A percentile compares a stretch with the other conserved stretches of the same genome.
These are phyloP conservation scores for Cyberlindnera xylosilytica DNA, from an alignment of 805 yeast species.

Conservation along the genomic window DNA sequence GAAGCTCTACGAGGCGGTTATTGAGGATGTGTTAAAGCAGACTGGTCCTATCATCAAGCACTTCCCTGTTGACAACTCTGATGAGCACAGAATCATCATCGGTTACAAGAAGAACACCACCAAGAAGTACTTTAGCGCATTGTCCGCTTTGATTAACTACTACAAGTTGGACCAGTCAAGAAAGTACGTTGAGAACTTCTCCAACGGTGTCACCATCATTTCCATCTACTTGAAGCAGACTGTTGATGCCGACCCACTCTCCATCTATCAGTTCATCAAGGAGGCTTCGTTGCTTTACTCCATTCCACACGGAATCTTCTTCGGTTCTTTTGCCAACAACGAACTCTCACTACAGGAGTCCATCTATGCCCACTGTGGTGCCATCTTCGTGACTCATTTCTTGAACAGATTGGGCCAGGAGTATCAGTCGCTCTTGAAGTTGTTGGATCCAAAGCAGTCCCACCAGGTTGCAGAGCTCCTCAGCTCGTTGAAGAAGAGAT, in stretches of 20 bases:
- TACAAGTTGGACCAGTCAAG: conserved; percentile 82
- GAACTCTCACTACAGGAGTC: conserved; percentile 90
- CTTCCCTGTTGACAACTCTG: conserved; percentile 71
- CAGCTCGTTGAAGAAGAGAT: conserved; percentile 76
- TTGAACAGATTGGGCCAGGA: conserved; percentile 92
- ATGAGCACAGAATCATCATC: conserved; percentile 83
- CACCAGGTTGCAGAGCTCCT: conserved; percentile 71
- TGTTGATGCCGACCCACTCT: conserved; percentile 52
- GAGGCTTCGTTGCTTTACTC: conserved; percentile 92
- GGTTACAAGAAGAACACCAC: conserved; percentile 85
- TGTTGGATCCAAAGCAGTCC: conserved; percentile 60
- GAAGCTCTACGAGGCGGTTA: conserved; percentile 66
- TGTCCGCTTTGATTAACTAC: conserved; percentile 82
- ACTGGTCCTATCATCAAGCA: conserved; percentile 94
- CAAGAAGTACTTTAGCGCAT: conserved; percentile 82
- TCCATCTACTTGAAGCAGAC: conserved; percentile 78
- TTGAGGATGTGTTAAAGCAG: conserved; percentile 54
- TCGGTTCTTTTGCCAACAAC: conserved; percentile 65
- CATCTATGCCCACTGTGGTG: conserved; percentile 90
- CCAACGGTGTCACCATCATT: conserved; percentile 82
- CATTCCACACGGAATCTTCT: conserved; percentile 83
- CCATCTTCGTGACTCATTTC: conserved; percentile 90
- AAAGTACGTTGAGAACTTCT: conserved; percentile 91
- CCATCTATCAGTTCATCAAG: conserved; percentile 85
- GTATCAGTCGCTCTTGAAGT: conserved; percentile 62